Percentiles rank a stretch among this genome's conserved stretches.
phyloP scores from a whole-genome alignment of 768 basidiomycete genomes.

The Mrakia frigida region DNA sequence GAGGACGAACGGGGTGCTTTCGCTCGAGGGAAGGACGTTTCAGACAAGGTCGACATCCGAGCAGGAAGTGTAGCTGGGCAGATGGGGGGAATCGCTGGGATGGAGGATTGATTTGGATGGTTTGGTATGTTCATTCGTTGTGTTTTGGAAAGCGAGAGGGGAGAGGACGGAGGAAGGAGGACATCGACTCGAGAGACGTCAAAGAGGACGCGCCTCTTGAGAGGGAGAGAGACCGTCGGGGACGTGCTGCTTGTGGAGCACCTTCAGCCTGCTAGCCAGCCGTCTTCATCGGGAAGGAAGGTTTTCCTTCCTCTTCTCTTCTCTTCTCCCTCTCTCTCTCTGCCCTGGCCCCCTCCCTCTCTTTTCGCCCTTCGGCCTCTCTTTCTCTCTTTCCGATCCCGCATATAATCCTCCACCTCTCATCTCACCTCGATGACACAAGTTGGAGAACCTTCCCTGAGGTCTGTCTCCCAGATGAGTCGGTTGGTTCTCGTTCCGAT shows the following conservation, averaged over 20 bases:
- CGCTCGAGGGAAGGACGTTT: constrained; percentile 27
- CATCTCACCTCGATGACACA: no score
- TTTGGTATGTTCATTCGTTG: background rate
- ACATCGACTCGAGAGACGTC: background rate
- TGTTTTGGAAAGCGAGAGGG: background rate
- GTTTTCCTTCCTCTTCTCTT: no score
- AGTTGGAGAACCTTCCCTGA: no score
- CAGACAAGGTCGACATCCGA: constrained; percentile 31
- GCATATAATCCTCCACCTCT: no score
- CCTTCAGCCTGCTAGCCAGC: no score
- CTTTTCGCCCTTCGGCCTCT: background rate
- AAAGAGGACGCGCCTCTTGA: no score
- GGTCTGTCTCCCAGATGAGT: no score
- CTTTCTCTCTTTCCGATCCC: background rate
- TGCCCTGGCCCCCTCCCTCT: background rate
- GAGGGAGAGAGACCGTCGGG: no score
- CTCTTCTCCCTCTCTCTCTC: no score
- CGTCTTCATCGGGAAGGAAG: no score
- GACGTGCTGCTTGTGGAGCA: no score
- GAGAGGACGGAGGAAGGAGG: background rate
- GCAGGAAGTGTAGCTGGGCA: background rate
- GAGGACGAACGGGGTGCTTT: constrained; percentile 38
- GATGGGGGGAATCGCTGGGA: constrained; percentile 9
- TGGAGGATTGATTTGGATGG: background rate
- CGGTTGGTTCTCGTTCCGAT: no score